Conservation (phyloP, 805 yeast genomes). For the Yarrowia sp. region DNA sequence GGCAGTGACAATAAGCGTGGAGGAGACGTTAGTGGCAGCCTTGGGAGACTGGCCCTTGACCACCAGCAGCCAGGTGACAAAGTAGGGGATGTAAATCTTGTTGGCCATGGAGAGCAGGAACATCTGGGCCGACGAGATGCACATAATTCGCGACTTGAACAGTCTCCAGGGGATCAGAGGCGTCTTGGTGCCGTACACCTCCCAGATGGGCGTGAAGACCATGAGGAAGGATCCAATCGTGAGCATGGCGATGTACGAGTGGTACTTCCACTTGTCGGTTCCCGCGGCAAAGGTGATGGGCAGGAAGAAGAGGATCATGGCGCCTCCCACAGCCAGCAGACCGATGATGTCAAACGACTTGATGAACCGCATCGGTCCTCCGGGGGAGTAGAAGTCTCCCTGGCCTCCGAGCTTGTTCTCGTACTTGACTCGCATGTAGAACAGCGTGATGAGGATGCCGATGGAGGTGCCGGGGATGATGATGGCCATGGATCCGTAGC, state of each 20-base stretch:
- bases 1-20: constrained; percentile 18
- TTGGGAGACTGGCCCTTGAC: constrained; percentile 21
- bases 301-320: constrained; percentile 18
- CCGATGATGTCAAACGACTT: background rate
- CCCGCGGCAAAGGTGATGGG: constrained; percentile 20
- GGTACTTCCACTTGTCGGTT: constrained; percentile 24
- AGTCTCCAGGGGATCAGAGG: constrained; percentile 18
- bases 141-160: constrained; percentile 14
- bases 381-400: constrained; percentile 11
- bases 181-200: constrained; percentile 9
- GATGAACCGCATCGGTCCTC: constrained; percentile 15
- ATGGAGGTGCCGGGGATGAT: constrained; percentile 41
- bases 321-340: constrained; percentile 8
- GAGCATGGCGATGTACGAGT: constrained; percentile 12
- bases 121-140: constrained; percentile 17
- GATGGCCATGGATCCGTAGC: constrained; percentile 49
- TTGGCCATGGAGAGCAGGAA: constrained; percentile 24
- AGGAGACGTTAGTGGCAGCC: constrained; percentile 22
- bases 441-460: background rate
- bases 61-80: constrained; percentile 20
- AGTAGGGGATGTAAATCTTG: constrained; percentile 19
- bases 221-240: constrained; percentile 10
- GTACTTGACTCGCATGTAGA: constrained; percentile 14
- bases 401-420: constrained; percentile 5
- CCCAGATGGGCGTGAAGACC: constrained; percentile 21